Evolutionary conservation across 768 basidiomycete species (phyloP), one percentile per base, ranked within the genome.

Genomic region (Tricholomella constricta): DNA sequence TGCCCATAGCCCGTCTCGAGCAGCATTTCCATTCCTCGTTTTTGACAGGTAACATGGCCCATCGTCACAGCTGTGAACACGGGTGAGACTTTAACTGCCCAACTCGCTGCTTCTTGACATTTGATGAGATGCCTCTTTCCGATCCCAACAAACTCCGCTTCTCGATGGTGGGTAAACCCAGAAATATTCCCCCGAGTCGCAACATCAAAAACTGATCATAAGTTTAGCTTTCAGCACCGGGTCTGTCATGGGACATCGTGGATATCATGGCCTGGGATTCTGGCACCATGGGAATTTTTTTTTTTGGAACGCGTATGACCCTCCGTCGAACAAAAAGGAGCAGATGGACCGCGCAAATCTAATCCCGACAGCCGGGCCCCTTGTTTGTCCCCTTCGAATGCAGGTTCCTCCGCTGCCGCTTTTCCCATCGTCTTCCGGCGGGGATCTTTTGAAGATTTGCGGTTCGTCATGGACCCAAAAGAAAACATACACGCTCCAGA

Each of bases 111-210:
- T 31, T 51, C 23, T 27, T 53, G 37, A 54, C 20, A 25, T 48
- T 40, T 58, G 49, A 58, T 58, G 48, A 50, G 48, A 54, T 43
- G 26, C 23, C 7, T 14, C 8, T 35, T 31, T 43, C 20, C 35
- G 17, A 49, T 41, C 32, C 27, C 26, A 58, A 55, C 35, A 10
- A 37, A 25, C 43, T 46, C 36, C 46, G 46, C 41, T 23, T 37
- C 48, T 49, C 37, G 41, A 35, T 36, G 20, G 29, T 17, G 29
- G 15, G 26, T 23, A 42, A 35, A 34, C n/a, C 15, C 26, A 34
- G 14, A 54, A n/a, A 0, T 26, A 26, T 12, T 26, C 41, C 34
- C 44, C 11, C 37, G 6, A 15, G 36, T 32, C 19, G 26, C 51
- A 27, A 43, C 45, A 34, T n/a, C 38, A 38, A 36, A 45, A n/a